Percentiles rank a stretch among this genome's conserved stretches.
These are phyloP conservation scores for Conringia planisiliqua DNA, from an alignment of 345 rosid genomes.

Conservation along the genomic window DNA sequence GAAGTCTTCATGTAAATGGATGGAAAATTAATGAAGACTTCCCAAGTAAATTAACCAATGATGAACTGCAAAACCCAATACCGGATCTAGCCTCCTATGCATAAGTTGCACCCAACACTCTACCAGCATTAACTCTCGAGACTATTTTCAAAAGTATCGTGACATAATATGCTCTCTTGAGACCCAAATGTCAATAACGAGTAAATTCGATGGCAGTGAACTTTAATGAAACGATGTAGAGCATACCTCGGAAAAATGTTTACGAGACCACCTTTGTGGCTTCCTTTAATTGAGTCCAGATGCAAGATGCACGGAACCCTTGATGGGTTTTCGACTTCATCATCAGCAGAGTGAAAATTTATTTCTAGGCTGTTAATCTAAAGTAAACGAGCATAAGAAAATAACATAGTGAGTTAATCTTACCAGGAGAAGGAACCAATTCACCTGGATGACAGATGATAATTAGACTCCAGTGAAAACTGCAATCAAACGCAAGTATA, in stretches of 20 bases:
- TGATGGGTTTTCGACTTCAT: slow-evolving; percentile 36
- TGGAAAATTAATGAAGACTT: neutral
- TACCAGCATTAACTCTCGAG: neutral
- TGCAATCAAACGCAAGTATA: slow-evolving; percentile 41
- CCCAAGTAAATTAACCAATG: neutral
- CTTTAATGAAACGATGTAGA: neutral
- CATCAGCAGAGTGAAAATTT: slow-evolving; percentile 40
- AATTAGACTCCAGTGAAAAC: slow-evolving; percentile 96
- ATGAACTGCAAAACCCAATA: slow-evolving; percentile 10
- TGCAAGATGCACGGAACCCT: slow-evolving; percentile 84
- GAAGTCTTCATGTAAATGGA: neutral
- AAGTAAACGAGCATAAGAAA: slow-evolving; percentile 5
- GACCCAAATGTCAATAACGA: neutral
- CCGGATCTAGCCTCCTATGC: neutral
- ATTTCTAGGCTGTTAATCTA: neutral
- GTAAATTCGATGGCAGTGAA: slow-evolving; percentile 13
- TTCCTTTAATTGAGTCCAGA: slow-evolving; percentile 96
- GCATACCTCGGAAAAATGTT: slow-evolving; percentile 79
- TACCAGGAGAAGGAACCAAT: slow-evolving; percentile 53
- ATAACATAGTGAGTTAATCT: slow-evolving; percentile 23
- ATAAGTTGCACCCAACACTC: neutral
- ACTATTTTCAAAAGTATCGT: neutral
- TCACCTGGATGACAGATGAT: slow-evolving; percentile 94
- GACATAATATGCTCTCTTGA: neutral
- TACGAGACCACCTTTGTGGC: slow-evolving; percentile 76